These are phyloP conservation scores for Pichia kudriavzevii DNA, from an alignment of 1,139 yeast species.

Conservation along the genomic window DNA sequence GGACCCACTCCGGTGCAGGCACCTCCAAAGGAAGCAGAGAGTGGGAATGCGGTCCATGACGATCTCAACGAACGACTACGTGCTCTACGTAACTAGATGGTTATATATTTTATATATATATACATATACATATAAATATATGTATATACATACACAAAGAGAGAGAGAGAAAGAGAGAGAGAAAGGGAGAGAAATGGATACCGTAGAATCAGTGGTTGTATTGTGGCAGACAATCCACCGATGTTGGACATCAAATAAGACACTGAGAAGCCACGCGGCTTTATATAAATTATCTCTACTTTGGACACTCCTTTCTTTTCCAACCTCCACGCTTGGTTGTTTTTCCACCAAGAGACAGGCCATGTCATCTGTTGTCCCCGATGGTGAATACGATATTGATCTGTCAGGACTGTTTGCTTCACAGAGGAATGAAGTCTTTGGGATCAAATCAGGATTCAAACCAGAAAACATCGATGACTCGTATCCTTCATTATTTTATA, in stretches of 20 bases:
- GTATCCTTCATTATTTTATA: constrained; percentile 14
- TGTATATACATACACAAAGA: no score
- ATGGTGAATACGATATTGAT: constrained; percentile 30
- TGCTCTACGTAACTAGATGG: constrained; percentile 49
- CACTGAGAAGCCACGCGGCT: no score
- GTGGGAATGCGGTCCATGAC: no score
- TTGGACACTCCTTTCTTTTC: no score
- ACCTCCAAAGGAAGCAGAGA: constrained; percentile 45
- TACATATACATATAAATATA: background rate
- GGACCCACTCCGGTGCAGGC: constrained; percentile 21
- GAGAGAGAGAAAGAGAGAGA: no score
- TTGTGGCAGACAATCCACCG: no score
- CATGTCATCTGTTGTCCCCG: constrained; percentile 18
- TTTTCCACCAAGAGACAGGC: background rate
- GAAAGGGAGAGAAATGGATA: no score
- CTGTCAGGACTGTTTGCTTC: constrained; percentile 22
- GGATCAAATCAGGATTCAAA: constrained; percentile 26
- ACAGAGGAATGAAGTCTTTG: constrained; percentile 21
- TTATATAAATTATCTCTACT: no score
- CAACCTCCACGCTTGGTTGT: background rate
- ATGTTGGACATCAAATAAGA: no score
- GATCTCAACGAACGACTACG: constrained; percentile 77
- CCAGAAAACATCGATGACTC: constrained; percentile 27
- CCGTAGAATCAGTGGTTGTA: no score
- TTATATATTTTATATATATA: background rate